A percentile compares a stretch with the other conserved stretches of the same genome.
Evolutionary conservation across 305 asterid species (phyloP).

Genomic region (Solanum hybrid): DNA sequence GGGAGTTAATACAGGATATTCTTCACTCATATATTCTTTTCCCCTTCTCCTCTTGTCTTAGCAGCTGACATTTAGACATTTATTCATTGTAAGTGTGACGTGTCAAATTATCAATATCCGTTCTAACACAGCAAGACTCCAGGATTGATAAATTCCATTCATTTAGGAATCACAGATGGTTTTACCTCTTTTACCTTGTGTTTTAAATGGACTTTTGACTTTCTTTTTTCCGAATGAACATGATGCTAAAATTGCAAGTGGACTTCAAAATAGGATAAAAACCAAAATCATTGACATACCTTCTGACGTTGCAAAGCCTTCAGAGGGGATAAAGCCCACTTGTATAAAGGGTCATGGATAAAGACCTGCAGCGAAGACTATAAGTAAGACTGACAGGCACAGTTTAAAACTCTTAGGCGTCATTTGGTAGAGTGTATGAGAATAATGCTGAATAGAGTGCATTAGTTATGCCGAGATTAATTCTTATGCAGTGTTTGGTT

Average conservation of each 20-base stretch:
- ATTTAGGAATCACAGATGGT: not conserved
- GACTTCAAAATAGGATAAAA: not conserved
- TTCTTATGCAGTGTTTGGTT: not conserved
- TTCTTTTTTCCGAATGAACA: not conserved
- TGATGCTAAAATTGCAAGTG: not conserved
- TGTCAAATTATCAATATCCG: not conserved
- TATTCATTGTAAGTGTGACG: not conserved
- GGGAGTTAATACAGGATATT: not conserved
- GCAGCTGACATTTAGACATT: not conserved
- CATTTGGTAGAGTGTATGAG: not conserved
- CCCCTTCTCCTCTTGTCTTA: not conserved
- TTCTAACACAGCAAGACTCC: not conserved
- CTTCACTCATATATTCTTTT: not conserved
- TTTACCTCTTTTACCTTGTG: not conserved
- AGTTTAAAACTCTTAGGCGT: not conserved
- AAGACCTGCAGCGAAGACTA: constrained; percentile 54
- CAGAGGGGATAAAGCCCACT: constrained; percentile 97
- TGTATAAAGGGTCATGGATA: constrained; percentile 91
- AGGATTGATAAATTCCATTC: not conserved
- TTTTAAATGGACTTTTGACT: not conserved
- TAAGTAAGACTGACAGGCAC: not conserved
- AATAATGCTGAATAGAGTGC: not conserved
- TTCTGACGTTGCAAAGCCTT: constrained; percentile 97
- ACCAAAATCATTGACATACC: constrained; percentile 31
- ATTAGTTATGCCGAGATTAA: not conserved